A percentile compares a stretch with the other conserved stretches of the same genome.
Conservation (phyloP, 176 grass and related monocot genomes). For the Typha latifolia region DNA sequence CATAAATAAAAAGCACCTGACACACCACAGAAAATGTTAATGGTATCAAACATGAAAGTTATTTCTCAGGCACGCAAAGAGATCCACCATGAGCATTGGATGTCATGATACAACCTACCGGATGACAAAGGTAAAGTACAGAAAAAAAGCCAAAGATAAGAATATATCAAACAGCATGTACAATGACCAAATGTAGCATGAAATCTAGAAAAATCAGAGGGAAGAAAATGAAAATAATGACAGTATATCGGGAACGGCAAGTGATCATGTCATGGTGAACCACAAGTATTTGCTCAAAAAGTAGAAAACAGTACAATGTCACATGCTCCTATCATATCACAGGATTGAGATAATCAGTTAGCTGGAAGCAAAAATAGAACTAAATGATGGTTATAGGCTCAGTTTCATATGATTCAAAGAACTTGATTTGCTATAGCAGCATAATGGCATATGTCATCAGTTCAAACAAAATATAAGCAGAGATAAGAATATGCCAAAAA, state of each 20-base stretch:
- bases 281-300: too few species aligned
- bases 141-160: background rate
- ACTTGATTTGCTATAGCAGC: background rate
- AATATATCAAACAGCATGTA: background rate
- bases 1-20: background rate
- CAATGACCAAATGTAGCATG: background rate
- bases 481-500: conserved; percentile 2
- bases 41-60: background rate
- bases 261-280: too few species aligned
- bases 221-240: too few species aligned
- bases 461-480: conserved; percentile 8
- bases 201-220: too few species aligned
- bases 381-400: background rate
- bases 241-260: too few species aligned
- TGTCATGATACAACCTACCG: background rate
- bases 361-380: too few species aligned
- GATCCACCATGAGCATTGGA: background rate
- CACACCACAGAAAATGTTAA: background rate
- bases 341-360: too few species aligned
- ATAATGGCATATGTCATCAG: background rate
- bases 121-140: background rate
- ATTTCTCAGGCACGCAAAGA: background rate
- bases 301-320: too few species aligned
- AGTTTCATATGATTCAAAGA: background rate
- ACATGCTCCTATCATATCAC: too few species aligned